Evolutionary conservation across 2,329 filamentous ascomycete genomes (phyloP), one percentile per base, ranked within the genome.

Genomic region (Trichoderma sp.): DNA sequence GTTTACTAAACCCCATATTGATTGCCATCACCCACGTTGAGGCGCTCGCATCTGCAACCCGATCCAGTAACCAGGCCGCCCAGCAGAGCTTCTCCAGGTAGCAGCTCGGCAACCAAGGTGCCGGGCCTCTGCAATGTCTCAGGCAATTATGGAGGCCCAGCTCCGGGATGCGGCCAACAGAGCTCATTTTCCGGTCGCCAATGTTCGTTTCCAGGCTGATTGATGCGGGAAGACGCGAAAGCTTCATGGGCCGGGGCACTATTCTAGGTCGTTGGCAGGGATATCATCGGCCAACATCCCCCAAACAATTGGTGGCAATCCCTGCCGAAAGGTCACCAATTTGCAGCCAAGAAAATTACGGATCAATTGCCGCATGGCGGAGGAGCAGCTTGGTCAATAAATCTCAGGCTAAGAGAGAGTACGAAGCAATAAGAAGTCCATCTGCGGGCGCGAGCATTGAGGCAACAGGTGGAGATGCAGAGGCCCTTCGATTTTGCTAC

Each of bases 51-150:
- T 30, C 34, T 36, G 12, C 36, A 59, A 13, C 65, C 65, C 65
- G 55, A 59, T 68, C 12, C 36, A 68, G 65, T 32, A 68, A 68
- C 26, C 20, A 32, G 5, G 55, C 65, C 55, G 65, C 65, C 65
- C 55, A 68, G n/a, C 12, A 26, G 8, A 43, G 20, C 32, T 11
- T 28, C 55, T 39, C 12, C 15, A 39, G 32, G 64, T 58, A 68
- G 32, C 30, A 68, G 13, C 36, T 47, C 30, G 34, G 20, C 34
- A 39, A n/a, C 36, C 20, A 62, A 61, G 30, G n/a, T 36, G 59
- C 59, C 23, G 59, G 20, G 34, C 26, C 30, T 12, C 23, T 32
- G 6, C 13, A 36, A 30, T 58, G 11, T 32, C 34, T 67, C 50
- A 58, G n/a, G 36, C 53, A 15, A 58, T n/a, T 26, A 13, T 26